Base-by-base conservation (phyloP, 805 yeast species). In the Saturnispora dispora region DNA sequence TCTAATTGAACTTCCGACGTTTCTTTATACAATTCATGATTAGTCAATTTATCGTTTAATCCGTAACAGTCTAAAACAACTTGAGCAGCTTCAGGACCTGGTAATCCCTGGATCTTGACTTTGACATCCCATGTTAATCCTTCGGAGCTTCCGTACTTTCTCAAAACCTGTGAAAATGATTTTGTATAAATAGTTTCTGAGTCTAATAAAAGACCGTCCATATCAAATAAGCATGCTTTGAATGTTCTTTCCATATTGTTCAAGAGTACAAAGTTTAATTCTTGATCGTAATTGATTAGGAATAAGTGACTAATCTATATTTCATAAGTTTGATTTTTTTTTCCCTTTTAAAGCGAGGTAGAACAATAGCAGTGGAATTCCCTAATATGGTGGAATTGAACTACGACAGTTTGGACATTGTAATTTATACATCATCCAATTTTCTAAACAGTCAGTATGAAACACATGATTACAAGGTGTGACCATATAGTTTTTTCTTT, bases 391-490 rank as follows among this genome's bases (percentile, higher is more conserved):
- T 2, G 97, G 97, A 40, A 91, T 69, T 22, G 88, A 77, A 51
- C 80, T 79, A 60, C 97, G 76, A 67, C 98, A 91, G 6, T 89
- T 90, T 0, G 98, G 98, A 68, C 98, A 91, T 61, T 89, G 96
- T 47, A 91, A 68, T 60, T 89, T 87, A 63, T 88, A 85, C 64
- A 82, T 79, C 96, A 91, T 88, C 97, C 97, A 91, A 55, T 77
- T 80, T 62, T 87, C 95, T 56, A 91, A 70, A 68, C 98, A 90
- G n/a, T 78, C 82, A 2, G 88, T 77, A 63, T 90, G 97, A 76
- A 89, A 91, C 9, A 88, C 80, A 64, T 90, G 98, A 41, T 81
- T 74, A 66, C 98, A 90, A 2, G 97, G 97, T 0, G 98, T 88
- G 3, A 88, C 79, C 93, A 86, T 84, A 60, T 82, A 84, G 11